Conservation (phyloP, 176 grass and related monocot species). For the Tillandsia fasciculata region DNA sequence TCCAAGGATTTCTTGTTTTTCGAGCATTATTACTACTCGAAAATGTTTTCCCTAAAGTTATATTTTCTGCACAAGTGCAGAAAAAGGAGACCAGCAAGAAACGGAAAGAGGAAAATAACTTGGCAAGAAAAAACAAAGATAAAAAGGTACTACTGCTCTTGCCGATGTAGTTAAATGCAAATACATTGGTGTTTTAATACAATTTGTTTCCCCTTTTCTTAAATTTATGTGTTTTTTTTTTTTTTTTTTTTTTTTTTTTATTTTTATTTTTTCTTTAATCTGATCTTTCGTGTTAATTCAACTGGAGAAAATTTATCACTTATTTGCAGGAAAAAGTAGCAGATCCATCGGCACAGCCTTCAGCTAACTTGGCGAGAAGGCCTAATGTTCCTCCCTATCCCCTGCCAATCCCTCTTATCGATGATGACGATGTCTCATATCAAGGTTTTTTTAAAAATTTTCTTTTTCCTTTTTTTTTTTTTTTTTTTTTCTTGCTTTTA, state of each 20-base stretch:
- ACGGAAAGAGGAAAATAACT: conserved; percentile 50
- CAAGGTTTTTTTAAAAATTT: conserved; percentile 31
- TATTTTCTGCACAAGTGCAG: conserved; percentile 20
- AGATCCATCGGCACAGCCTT: conserved; percentile 41
- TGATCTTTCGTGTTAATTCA: conserved; percentile 4
- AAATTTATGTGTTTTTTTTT: no score
- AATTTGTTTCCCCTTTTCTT: no score
- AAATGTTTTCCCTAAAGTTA: conserved; percentile 11
- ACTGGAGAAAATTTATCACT: not conserved
- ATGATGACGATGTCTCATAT: conserved; percentile 52
- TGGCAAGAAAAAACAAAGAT: conserved; percentile 56
- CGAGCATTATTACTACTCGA: no score
- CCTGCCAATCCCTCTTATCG: conserved; percentile 31
- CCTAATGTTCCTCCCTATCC: conserved; percentile 37
- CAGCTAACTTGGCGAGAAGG: conserved; percentile 22
- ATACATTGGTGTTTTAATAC: no score
- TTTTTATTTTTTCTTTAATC: no score
- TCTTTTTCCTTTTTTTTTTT: not conserved
- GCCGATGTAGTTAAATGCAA: not conserved
- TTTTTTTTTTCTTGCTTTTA: not conserved
- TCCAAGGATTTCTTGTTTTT: no score
- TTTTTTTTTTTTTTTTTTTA: no score
- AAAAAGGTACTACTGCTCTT: conserved; percentile 36
- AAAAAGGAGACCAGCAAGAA: conserved; percentile 55
- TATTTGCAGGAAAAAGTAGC: conserved; percentile 36